Evolutionary conservation across 108 stramenopile genomes (phyloP), one percentile per base, ranked within the genome.

Genomic region (Epipyxis sp.): DNA sequence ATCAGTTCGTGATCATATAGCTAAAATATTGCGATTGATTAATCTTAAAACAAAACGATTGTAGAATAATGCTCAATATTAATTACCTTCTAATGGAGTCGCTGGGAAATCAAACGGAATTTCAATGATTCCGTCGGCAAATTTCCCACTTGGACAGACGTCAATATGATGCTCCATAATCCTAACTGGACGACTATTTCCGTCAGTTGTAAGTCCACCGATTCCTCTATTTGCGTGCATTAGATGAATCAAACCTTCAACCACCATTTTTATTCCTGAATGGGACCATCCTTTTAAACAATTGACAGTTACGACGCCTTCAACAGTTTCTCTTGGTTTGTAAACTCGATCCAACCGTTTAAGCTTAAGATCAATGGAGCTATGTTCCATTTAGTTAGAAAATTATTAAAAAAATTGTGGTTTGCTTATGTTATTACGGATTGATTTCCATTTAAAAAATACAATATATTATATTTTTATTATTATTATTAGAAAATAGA

Each of bases 41-140:
- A n/a, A n/a, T n/a, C n/a, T n/a, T n/a, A n/a, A n/a, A n/a, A n/a
- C n/a, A n/a, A n/a, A n/a, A n/a, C n/a, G n/a, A n/a, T n/a, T n/a
- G n/a, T n/a, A n/a, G n/a, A n/a, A n/a, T n/a, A n/a, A n/a, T n/a
- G n/a, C n/a, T n/a, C n/a, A n/a, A n/a, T n/a, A n/a, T n/a, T n/a
- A n/a, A n/a, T n/a, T n/a, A n/a, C n/a, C n/a, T n/a, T n/a, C n/a
- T n/a, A n/a, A n/a, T 42, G 78, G 41, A 25, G 0, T 10, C n/a
- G 79, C 35, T 16, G 13, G 42, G 59, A 83, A 79, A 20, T 30
- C 76, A 40, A 83, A 83, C 16, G 71, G 72, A 35, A 83, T 13
- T 44, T 16, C 74, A 0, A 37, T 76, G 6, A 34, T 39, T 42
- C 82, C 82, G 10, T 59, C 74, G 25, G 27, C 39, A 25, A 83